Percentiles rank a stretch among this genome's conserved stretches.
These are phyloP conservation scores for Aspergillus transmontanensis DNA, from an alignment of 2,329 filamentous ascomycete genomes.

Conservation along the genomic window DNA sequence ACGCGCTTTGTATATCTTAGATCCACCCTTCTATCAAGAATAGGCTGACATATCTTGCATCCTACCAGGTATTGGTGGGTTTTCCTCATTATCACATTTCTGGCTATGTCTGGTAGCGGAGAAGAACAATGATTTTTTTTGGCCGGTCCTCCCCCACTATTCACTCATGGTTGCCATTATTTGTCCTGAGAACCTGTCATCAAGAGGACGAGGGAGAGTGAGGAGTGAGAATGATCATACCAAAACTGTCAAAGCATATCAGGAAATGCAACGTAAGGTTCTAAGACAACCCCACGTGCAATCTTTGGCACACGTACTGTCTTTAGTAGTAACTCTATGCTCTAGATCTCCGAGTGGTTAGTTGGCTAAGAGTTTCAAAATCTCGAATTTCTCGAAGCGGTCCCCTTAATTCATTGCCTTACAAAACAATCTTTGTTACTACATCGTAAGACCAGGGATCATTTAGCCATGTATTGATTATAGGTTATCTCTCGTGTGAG, in stretches of 20 bases:
- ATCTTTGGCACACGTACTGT: not conserved
- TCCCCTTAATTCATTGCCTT: not conserved
- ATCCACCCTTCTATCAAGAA: not conserved
- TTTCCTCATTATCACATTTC: conserved; percentile 43
- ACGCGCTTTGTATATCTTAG: conserved; percentile 19
- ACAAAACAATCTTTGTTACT: not conserved
- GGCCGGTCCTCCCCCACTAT: not conserved
- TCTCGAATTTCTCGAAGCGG: not conserved
- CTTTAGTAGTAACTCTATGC: not conserved
- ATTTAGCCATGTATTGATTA: not conserved
- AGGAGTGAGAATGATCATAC: not conserved
- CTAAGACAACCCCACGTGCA: not conserved
- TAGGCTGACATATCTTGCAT: conserved; percentile 9
- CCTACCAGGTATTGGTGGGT: conserved; percentile 51
- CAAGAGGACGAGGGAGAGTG: not conserved
- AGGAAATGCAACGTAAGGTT: not conserved
- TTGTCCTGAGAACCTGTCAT: not conserved
- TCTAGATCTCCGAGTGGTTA: not conserved
- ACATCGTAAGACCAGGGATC: not conserved
- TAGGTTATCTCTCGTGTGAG: not conserved
- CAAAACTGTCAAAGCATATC: not conserved
- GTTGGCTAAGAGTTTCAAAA: not conserved
- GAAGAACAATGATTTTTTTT: conserved; percentile 27
- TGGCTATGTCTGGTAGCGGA: conserved; percentile 46
- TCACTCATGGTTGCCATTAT: not conserved